These are phyloP conservation scores for Hypoxylon fuscum DNA, from an alignment of 495 filamentous ascomycete genomes.

Conservation along the genomic window DNA sequence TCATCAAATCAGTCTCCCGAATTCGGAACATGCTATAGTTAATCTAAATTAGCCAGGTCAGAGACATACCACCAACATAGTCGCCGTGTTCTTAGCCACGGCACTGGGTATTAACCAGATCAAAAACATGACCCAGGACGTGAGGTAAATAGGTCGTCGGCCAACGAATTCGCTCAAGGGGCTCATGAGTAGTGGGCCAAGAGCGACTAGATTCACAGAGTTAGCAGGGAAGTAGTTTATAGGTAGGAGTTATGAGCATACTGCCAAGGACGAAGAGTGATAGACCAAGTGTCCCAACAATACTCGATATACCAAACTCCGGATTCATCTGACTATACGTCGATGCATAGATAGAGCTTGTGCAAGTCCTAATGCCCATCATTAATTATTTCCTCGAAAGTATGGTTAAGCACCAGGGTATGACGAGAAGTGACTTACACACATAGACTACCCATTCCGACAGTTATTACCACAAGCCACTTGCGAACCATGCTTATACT, in stretches of 20 bases:
- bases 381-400: slow-evolving; percentile 15
- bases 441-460: slow-evolving; percentile 76
- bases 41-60: too few species aligned
- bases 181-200: slow-evolving; percentile 77
- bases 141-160: slow-evolving; percentile 82
- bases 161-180: slow-evolving; percentile 83
- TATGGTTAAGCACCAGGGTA: slow-evolving; percentile 1
- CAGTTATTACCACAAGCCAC: slow-evolving; percentile 81
- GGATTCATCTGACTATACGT: slow-evolving; percentile 83
- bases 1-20: neutral
- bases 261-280: slow-evolving; percentile 80
- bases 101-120: slow-evolving; percentile 91
- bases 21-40: too few species aligned
- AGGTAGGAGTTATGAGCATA: slow-evolving; percentile 32
- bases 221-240: slow-evolving; percentile 39
- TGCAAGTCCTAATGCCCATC: slow-evolving; percentile 70
- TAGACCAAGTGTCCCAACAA: slow-evolving; percentile 81
- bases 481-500: slow-evolving; percentile 72
- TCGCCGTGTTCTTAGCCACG: slow-evolving; percentile 81
- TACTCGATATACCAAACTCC: slow-evolving; percentile 75
- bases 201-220: slow-evolving; percentile 51
- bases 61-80: slow-evolving; percentile 71
- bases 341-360: slow-evolving; percentile 87
- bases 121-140: slow-evolving; percentile 78
- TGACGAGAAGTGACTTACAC: slow-evolving; percentile 69